phyloP scores from a whole-genome alignment of 495 filamentous ascomycete genomes.

The Penicillium samsonianum region DNA sequence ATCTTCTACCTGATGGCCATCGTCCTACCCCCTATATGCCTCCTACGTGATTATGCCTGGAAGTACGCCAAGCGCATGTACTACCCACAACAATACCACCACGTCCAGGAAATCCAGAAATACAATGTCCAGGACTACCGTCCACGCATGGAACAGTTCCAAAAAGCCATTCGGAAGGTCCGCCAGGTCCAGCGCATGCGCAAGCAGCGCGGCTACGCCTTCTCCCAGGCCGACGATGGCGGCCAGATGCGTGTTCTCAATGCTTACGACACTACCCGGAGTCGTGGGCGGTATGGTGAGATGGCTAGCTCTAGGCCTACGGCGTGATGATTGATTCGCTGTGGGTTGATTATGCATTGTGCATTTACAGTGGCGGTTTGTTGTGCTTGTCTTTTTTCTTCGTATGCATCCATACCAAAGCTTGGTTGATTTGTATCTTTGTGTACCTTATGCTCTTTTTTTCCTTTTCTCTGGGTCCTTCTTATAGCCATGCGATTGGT shows the following conservation, averaged over 20 bases:
- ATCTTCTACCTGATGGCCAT: slow-evolving; percentile 88
- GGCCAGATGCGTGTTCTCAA: slow-evolving; percentile 79
- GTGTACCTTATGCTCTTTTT: slow-evolving; percentile 18
- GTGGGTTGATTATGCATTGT: slow-evolving; percentile 15
- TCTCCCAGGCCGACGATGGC: slow-evolving; percentile 95
- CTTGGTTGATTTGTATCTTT: slow-evolving; percentile 23
- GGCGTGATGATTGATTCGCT: slow-evolving; percentile 36
- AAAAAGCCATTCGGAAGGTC: slow-evolving; percentile 98
- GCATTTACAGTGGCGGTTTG: slow-evolving; percentile 16
- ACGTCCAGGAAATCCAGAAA: slow-evolving; percentile 99
- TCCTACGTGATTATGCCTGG: slow-evolving; percentile 84
- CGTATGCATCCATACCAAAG: slow-evolving; percentile 19
- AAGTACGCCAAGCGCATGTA: slow-evolving; percentile 95
- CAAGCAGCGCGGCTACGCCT: slow-evolving; percentile 97
- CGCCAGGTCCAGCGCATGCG: slow-evolving; percentile 99
- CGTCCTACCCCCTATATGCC: slow-evolving; percentile 76
- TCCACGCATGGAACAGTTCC: slow-evolving; percentile 99
- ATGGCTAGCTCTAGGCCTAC: slow-evolving; percentile 74
- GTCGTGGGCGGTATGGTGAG: slow-evolving; percentile 91
- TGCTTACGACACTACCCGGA: slow-evolving; percentile 94
- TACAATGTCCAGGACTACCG: slow-evolving; percentile 99
- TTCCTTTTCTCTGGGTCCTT: slow-evolving; percentile 12
- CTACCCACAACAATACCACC: slow-evolving; percentile 92
- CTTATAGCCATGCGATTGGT: slow-evolving; percentile 23
- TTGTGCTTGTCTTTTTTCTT: slow-evolving; percentile 14